These are phyloP conservation scores for Colletotrichum sp. DNA, from an alignment of 2,329 filamentous ascomycete genomes.

Conservation along the genomic window DNA sequence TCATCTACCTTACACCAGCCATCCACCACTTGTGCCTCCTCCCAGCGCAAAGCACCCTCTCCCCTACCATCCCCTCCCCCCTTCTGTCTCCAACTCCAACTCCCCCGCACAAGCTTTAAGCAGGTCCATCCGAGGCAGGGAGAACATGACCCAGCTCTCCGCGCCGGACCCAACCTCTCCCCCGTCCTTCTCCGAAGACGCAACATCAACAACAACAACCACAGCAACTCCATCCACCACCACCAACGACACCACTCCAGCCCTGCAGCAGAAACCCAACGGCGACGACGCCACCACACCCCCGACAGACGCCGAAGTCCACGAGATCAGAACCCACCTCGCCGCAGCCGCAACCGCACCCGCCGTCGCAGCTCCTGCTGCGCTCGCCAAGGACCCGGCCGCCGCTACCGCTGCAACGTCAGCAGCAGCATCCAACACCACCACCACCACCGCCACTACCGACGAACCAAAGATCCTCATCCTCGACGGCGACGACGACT, in stretches of 20 bases:
- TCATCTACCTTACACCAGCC: not conserved
- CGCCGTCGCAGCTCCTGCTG: not conserved
- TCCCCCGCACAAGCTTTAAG: not conserved
- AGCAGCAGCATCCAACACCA: not conserved
- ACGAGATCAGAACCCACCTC: conserved; percentile 21
- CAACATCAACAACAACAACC: not conserved
- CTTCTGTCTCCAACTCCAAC: not conserved
- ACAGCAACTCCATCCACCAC: not conserved
- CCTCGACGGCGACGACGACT: conserved; percentile 9
- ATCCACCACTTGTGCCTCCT: not conserved
- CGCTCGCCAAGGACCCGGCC: conserved; percentile 11
- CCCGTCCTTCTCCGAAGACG: conserved; percentile 19
- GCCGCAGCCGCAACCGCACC: conserved; percentile 17
- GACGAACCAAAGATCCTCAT: not conserved
- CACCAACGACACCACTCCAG: not conserved
- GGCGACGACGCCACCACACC: conserved; percentile 3
- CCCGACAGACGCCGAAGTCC: conserved; percentile 20
- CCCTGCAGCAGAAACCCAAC: conserved; percentile 3
- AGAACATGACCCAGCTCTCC: conserved; percentile 24
- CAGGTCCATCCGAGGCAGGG: conserved; percentile 11
- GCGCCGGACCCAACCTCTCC: conserved; percentile 21
- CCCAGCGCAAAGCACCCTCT: not conserved
- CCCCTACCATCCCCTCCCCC: not conserved
- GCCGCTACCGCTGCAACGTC: conserved; percentile 12
- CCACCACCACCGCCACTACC: not conserved